Evolutionary conservation across 495 filamentous ascomycete genomes (phyloP), one percentile per base, ranked within the genome.

Genomic region (Tuber magnatum): DNA sequence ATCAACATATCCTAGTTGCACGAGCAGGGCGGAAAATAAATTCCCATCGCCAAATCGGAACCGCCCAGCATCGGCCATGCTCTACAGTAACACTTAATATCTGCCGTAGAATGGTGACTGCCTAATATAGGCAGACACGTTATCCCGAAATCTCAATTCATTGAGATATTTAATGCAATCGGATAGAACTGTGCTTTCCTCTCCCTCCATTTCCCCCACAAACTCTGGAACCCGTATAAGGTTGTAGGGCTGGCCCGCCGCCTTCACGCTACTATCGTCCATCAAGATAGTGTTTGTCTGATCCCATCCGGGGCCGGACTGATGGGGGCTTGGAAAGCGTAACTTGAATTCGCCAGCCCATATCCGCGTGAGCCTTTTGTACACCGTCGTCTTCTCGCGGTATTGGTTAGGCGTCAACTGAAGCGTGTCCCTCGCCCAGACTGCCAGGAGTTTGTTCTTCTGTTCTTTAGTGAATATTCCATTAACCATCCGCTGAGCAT

Each of bases 211-310:
- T 12, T 35, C 28, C 1, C 88, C 88, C 0, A 78, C 82, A 81
- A 94, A 97, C 81, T 95, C 93, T 0, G 93, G 90, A 46, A 98
- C 86, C 76, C 90, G 85, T 18, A 98, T 83, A 35, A 93, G 87
- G 75, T 98, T 99, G 84, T 87, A 89, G 0, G 96, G 96, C 82
- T 99, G 91, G 74, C 87, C 90, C 71, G 86, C 85, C 3, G 91
- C 95, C 85, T 98, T 99, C 76, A 91, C 84, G 18, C 81, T 81
- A 70, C 88, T 91, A 83, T 98, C 96, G 77, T 99, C 95, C 38
- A 98, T 90, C 20, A 99, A 85, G 43, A 99, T 85, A 0, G 95
- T 98, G 82, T 97, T 94, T n/a, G 84, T 85, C 83, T 97, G 94
- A 76, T 87, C 85, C 92, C 93, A 99, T 14, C 71, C 28, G 0